These are phyloP conservation scores for Mycena vitilis DNA, from an alignment of 768 basidiomycete species.

Conservation along the genomic window DNA sequence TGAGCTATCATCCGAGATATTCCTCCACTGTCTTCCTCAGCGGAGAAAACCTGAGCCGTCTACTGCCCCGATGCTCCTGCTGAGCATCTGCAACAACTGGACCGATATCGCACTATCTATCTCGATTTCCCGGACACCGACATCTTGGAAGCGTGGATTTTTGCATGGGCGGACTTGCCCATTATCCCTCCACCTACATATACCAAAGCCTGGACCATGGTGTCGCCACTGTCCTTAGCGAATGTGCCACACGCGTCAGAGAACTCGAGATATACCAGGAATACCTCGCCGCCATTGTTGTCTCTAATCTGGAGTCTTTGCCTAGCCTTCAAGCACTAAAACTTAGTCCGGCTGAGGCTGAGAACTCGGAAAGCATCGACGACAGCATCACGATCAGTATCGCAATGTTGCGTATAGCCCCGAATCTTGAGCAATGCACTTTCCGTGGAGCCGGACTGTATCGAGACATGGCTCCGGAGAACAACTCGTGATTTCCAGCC, in stretches of 20 bases:
- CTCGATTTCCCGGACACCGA: neutral
- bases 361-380: neutral
- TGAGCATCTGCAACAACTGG: neutral
- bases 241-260: neutral
- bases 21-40: constrained; percentile 3
- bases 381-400: neutral
- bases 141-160: neutral
- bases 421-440: constrained; percentile 5
- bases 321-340: neutral
- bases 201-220: neutral
- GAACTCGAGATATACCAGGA: neutral
- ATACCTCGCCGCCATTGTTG: too few species aligned
- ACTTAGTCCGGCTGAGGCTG: neutral
- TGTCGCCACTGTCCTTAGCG: neutral
- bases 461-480: too few species aligned
- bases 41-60: neutral
- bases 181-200: neutral
- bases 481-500: neutral
- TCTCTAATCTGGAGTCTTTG: neutral
- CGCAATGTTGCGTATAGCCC: neutral
- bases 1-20: constrained; percentile 6
- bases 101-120: neutral
- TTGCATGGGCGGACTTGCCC: neutral
- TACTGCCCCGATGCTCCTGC: neutral
- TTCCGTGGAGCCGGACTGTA: neutral